phyloP scores from a whole-genome alignment of 2,329 filamentous ascomycete genomes.

The Aureobasidium pullulans region DNA sequence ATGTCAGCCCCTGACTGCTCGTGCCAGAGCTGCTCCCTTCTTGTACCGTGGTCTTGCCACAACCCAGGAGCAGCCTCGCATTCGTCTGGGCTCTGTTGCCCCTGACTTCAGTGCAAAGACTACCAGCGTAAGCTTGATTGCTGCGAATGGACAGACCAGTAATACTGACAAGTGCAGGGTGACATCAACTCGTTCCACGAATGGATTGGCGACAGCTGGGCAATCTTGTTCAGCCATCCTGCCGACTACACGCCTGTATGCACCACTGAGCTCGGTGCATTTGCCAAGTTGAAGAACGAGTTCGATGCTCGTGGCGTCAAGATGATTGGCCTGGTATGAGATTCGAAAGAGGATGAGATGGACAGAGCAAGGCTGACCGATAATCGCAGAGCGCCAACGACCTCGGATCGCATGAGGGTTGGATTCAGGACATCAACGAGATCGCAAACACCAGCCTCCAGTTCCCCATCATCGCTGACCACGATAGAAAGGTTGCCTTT shows the following conservation, averaged over 20 bases:
- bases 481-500: conserved; percentile 41
- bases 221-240: conserved; percentile 77
- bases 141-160: neutral
- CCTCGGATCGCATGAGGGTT: conserved; percentile 72
- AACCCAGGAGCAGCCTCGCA: conserved; percentile 32
- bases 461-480: conserved; percentile 45
- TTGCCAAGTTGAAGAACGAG: conserved; percentile 81
- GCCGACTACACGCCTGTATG: conserved; percentile 90
- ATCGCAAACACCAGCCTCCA: conserved; percentile 36
- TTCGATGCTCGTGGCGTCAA: conserved; percentile 83
- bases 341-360: neutral
- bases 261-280: conserved; percentile 90
- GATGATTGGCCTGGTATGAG: conserved; percentile 66
- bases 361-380: neutral
- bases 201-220: conserved; percentile 72
- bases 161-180: neutral
- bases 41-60: conserved; percentile 32
- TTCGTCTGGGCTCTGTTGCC: conserved; percentile 47
- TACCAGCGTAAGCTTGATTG: conserved; percentile 43
- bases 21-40: conserved; percentile 23
- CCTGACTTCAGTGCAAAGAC: conserved; percentile 82
- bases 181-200: conserved; percentile 66
- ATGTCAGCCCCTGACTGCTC: conserved; percentile 23
- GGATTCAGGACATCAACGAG: conserved; percentile 70
- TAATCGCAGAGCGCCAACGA: conserved; percentile 63